Base-by-base conservation (phyloP, 2,329 filamentous ascomycete genomes). In the Aspergillus pseudoviridinutans region DNA sequence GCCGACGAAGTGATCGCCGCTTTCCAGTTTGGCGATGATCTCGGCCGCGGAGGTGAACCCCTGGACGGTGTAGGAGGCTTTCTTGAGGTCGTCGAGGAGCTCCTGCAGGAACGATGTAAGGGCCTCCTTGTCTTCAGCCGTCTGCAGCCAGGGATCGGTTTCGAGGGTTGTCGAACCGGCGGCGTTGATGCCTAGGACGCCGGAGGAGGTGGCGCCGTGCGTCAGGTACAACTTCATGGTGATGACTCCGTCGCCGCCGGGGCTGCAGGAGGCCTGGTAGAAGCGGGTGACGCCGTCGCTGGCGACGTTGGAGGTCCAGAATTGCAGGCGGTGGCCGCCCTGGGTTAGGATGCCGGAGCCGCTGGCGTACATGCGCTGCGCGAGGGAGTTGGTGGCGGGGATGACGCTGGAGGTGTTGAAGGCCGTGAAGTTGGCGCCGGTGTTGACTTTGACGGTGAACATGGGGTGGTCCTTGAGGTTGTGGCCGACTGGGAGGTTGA, bases 401-500 rank as follows among this genome's bases (percentile, higher is more conserved):
- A 61, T 7, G 42, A 64, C 56, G 9, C 55, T 61, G 3, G 56
- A 60, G 14, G 58, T 61, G 57, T 65, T 60, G 42, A 62, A 61
- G 29, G 53, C 47, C 4, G 58, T 61, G 51, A 65, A 65, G 58
- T 62, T 58, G 53, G 53, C 57, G 51, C 58, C 47, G 24, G 58
- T 65, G 50, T 60, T 54, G 54, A 62, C 53, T 14, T 32, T 61
- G 49, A 65, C 41, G 4, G 58, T 61, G 56, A 63, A 61, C 59
- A 64, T 63, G 10, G 60, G 61, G 51, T 65, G 63, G 76, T 81
- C 79, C 61, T 79, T 76, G 42, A 81, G 63, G 62, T 79, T 79
- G 53, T 78, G 59, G n/a, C 79, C 79, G 25, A 81, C 79, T 1
- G 79, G 79, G 24, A 81, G 70, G 60, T 77, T 70, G 65, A 81